Evolutionary conservation across 148 eudicot species (phyloP), one percentile per base, ranked within the genome.

Genomic region (Fallopia convolvulus): DNA sequence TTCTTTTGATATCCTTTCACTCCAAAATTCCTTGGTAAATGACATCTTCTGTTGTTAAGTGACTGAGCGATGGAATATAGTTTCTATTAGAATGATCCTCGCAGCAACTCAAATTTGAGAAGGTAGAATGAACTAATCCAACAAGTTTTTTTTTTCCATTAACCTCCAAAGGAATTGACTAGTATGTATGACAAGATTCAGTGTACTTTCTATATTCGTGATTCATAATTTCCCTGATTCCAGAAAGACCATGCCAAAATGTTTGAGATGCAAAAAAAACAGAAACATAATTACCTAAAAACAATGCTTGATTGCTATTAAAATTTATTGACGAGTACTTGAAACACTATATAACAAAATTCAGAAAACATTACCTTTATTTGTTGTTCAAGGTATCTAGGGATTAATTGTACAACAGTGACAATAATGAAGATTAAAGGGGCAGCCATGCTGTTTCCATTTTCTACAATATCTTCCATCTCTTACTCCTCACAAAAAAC

Each of bases 351-450:
- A 26, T 21, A 8, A 49, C 5, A 36, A 44, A 72, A 74, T 40
- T 49, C 39, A 30, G 56, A 46, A 49, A 74, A 26, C 14, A 41
- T 55, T 76, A 85, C 88, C 88, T 70, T 80, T 56, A 74, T 70
- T 66, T 85, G 82, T 4, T 66, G 80, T 15, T 83, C 87, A 33
- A 85, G 72, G 39, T 85, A 85, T 68, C 74, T 70, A 13, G 88
- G 85, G 46, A 85, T 15, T 23, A 81, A 73, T 46, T 83, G 84
- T 76, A 85, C 65, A 13, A 83, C 50, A 13, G 82, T 65, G 61
- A 85, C 74, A 15, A 85, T 52, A 75, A 83, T 66, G 75, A 85
- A 85, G 61, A 85, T 85, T 41, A 79, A 76, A 44, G 88, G 88
- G 75, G 88, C 88, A 70, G 85, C 88, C 75, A 83, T 68, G 49